A percentile compares a stretch with the other conserved stretches of the same genome.
phyloP scores from a whole-genome alignment of 768 basidiomycete genomes.

The Auriscalpium microsporum region DNA sequence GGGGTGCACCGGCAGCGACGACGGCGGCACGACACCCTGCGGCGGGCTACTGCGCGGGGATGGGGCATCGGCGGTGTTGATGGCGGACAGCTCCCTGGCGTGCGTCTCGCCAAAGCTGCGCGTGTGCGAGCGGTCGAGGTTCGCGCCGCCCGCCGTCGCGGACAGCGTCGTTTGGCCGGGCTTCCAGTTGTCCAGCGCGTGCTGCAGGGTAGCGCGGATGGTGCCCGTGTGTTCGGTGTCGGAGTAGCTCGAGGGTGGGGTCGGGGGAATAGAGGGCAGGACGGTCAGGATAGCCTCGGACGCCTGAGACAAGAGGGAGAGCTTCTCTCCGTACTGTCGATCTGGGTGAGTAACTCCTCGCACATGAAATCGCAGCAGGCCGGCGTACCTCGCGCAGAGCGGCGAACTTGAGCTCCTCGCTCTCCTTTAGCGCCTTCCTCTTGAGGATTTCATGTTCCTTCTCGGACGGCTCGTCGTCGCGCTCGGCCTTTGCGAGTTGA shows the following conservation, averaged over 20 bases:
- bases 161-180: slow-evolving; percentile 48
- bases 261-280: slow-evolving; percentile 63
- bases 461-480: slow-evolving; percentile 57
- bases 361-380: background rate
- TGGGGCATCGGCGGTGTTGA: slow-evolving; percentile 27
- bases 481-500: slow-evolving; percentile 57
- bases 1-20: slow-evolving; percentile 29
- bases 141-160: slow-evolving; percentile 33
- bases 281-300: slow-evolving; percentile 51
- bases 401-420: slow-evolving; percentile 72
- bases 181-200: slow-evolving; percentile 71
- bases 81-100: slow-evolving; percentile 58
- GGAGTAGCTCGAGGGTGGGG: slow-evolving; percentile 43
- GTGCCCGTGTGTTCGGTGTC: slow-evolving; percentile 58
- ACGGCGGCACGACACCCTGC: slow-evolving; percentile 32
- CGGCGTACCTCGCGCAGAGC: slow-evolving; percentile 64
- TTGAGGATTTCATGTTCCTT: slow-evolving; percentile 64
- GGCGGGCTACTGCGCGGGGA: slow-evolving; percentile 12
- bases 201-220: slow-evolving; percentile 66
- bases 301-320: slow-evolving; percentile 66
- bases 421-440: slow-evolving; percentile 67
- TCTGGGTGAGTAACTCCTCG: slow-evolving; percentile 2
- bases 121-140: slow-evolving; percentile 63
- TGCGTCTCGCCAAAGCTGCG: slow-evolving; percentile 83
- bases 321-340: slow-evolving; percentile 70